Conservation (phyloP, 192 early-diverging fungal species). For the Thamnidium elegans region DNA sequence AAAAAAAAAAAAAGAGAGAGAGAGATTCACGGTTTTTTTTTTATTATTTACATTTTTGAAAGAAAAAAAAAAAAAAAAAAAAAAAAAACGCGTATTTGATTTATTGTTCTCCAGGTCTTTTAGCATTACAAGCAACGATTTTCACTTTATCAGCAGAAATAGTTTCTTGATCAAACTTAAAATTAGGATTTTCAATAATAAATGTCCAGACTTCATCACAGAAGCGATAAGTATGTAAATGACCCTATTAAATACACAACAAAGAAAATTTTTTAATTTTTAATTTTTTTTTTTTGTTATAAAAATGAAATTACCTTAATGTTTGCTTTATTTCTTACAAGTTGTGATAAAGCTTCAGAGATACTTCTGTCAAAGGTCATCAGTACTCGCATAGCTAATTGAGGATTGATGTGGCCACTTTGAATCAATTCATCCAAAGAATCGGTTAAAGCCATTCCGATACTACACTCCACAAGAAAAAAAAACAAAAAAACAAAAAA, state of each 20-base stretch:
- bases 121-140: slow-evolving; percentile 90
- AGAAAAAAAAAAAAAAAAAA: no score
- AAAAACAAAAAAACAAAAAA: no score
- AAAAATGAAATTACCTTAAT: no score
- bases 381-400: slow-evolving; percentile 90
- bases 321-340: slow-evolving; percentile 76
- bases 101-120: slow-evolving; percentile 63
- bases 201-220: slow-evolving; percentile 99
- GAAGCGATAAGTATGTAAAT: slow-evolving; percentile 87
- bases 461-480: no score
- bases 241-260: slow-evolving; percentile 50
- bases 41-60: no score
- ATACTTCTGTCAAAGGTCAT: slow-evolving; percentile 84
- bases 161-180: slow-evolving; percentile 83
- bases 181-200: slow-evolving; percentile 80
- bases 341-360: slow-evolving; percentile 77
- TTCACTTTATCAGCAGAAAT: slow-evolving; percentile 88
- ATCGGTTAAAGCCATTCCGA: slow-evolving; percentile 92
- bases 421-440: slow-evolving; percentile 94
- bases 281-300: slow-evolving; percentile 10
- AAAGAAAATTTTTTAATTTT: neutral
- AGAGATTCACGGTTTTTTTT: no score
- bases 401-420: slow-evolving; percentile 84
- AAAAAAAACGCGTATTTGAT: no score
- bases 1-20: no score